Base-by-base conservation (phyloP, 148 eudicot species). In the Diospyros kaki region DNA sequence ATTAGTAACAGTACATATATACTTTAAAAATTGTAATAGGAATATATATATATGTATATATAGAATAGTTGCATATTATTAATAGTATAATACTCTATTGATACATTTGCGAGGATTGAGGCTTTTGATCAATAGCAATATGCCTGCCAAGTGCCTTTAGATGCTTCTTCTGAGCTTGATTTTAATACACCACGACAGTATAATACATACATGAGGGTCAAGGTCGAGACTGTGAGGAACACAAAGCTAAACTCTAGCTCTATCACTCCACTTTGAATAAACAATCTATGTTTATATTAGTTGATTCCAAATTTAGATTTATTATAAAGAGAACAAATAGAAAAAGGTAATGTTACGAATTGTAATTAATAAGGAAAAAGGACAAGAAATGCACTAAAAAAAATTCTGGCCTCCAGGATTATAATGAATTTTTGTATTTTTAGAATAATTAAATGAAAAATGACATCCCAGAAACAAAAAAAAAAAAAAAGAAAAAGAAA, bases 1-100 rank as follows among this genome's bases (percentile, higher is more conserved):
- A 86, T 39, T 85, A 89, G 79, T 78, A 59, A 66, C 39, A 44
- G 10, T 71, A 3, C 3, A 54, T 67, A 72, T 73, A 77, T 18
- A 67, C 6, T 44, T 9, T 48, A 39, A 1, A 6, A 18, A 41
- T 9, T 60, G 18, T 14, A 28, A 52, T 2, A 42, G 44, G 46
- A 7, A 64, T 14, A 68, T 28, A 15, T 41, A 54, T 48, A 52
- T 1, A 7, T 13, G 9, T 14, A 61, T 1, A 28, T 28, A 28
- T 28, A 28, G 28, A 28, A 28, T 28, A 28, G 28, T 28, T 28
- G 28, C 28, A 28, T 28, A 28, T 28, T 28, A 28, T 28, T 28
- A 12, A 9, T 64, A 64, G 18, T 45, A 66, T 54, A 48, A 15
- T 40, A 43, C 58, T 51, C 40, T 58, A 46, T 71, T 15, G 8